Evolutionary conservation across 1,139 yeast genomes (phyloP), one percentile per base, ranked within the genome.

Genomic region (Blastobotrys malaysiensis): DNA sequence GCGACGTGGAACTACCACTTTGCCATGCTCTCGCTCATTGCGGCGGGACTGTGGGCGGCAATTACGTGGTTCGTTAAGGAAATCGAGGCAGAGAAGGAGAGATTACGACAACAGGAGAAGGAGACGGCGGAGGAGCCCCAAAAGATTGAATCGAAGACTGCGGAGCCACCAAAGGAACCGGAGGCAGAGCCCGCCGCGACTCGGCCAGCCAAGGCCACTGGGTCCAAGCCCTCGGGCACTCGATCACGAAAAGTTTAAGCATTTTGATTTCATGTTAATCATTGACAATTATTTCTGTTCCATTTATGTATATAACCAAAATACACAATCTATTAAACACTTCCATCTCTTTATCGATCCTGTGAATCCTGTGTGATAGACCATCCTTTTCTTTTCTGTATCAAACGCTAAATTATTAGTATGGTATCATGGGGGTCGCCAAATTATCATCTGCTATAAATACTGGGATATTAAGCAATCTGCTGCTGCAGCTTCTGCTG

Each of bases 31-130:
- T 74, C 88, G 50, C 77, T 84, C 16, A 81, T 93, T 54, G 85
- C 97, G 0, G 58, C 79, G 5, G 73, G 83, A 24, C 76, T 93
- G 26, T 93, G 96, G 85, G 86, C 76, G 0, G 77, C 89, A 0
- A 85, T 91, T 54, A 80, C 90, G 5, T 93, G 99, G 99, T 93
- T 93, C 66, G 80, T 93, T 20, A 69, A 69, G 16, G 98, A 93
- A 69, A 71, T 90, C 57, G 78, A 82, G 55, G 51, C 55, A 59
- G 57, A 36, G 56, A 52, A 54, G 48, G 31, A 9, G 13, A 26
- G 11, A 13, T 13, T 26, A 13, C 7, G 31, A 13, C 31, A 26
- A 9, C 7, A 9, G 3, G 31, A 26, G 11, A 13, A 26, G 31
- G 11, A 26, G 11, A 26, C 31, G 11, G 31, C 31, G 11, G 31